Base-by-base conservation (phyloP, 2,329 filamentous ascomycete genomes). In the Verticillium isaacii region DNA sequence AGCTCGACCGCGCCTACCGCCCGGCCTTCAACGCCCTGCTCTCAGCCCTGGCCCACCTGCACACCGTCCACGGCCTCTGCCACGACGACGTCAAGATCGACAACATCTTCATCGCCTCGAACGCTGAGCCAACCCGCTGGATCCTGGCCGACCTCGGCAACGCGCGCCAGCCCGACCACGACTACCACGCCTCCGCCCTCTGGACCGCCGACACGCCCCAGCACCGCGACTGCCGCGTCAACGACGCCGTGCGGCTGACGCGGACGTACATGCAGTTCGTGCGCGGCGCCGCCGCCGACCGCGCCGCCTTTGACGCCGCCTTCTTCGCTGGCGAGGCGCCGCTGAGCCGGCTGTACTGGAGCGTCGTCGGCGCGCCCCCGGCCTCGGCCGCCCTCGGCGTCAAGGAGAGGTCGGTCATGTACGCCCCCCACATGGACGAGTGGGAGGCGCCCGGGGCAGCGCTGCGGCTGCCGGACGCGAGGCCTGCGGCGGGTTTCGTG, bases 11-110 rank as follows among this genome's bases (percentile, higher is more conserved):
- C 25, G 58, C 68, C 15, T 74, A 70, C 59, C 67, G 72, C 3
- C 65, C 71, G 1, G 73, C 72, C 0, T 63, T 74, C 39, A 65
- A 74, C 32, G 60, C 65, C 3, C 63, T 75, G 8, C 65, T 75
- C 11, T 60, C 61, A 2, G 68, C 66, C 1, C 65, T 74, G n/a
- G 63, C 64, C 32, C 39, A 56, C 23, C 69, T 74, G 56, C 72
- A 74, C 63, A 55, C 29, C 11, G 25, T 64, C 2, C 61, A 68
- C 17, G 56, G 65, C 6, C 67, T 74, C 2, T 74, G 72, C 45
- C 71, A 74, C 60, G 72, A 74, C 55, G 73, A 75, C 54, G 62
- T 75, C 58, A 74, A 74, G 62, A 63, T 67, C 8, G 71, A 70
- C 59, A 74, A 74, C 41, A 69, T 75, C 57, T 71, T 74, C 57